Evolutionary conservation across 805 yeast genomes (phyloP), one percentile per base, ranked within the genome.

Genomic region (Komagataella kurtzmanii): DNA sequence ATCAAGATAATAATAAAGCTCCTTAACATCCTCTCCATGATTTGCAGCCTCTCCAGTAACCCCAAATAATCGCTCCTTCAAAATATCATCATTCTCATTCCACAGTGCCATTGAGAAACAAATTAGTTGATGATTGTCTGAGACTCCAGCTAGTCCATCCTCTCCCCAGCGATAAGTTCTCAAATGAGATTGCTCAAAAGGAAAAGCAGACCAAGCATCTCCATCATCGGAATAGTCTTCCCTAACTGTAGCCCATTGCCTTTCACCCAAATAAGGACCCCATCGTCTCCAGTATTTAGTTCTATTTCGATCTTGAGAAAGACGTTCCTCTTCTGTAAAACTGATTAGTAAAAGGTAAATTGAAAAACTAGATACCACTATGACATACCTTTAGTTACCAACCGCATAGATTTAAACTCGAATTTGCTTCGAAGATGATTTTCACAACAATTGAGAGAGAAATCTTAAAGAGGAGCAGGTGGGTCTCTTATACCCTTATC

Each of bases 1-100:
- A 68, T 89, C 97, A 54, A 89, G 73, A 61, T 89, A 88, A 63
- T 80, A 89, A 64, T 86, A 86, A 57, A 82, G 65, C 61, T 86
- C 95, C 68, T 89, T 89, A 54, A 88, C 96, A 65, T 89, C 97
- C 64, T 89, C 97, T 52, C 97, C 97, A 65, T 89, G 97, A 65
- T 90, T 90, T 10, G 97, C 97, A 64, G 89, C 90, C 12, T 87
- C 88, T 50, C 95, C 95, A 24, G 96, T 88, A 45, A 88, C 76
- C 2, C 97, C 97, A 65, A 83, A 89, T 55, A 85, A 72, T 56
- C 88, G 82, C 63, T 89, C 97, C 66, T 89, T 89, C 65, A 89
- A 73, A 58, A 88, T 77, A 46, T 79, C 81, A 67, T 89, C 97
- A 58, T 87, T 73, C 57, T 86, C 96, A 69, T 89, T 89, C 97